phyloP scores from a whole-genome alignment of 768 basidiomycete species.

The Dentipellis fragilis region DNA sequence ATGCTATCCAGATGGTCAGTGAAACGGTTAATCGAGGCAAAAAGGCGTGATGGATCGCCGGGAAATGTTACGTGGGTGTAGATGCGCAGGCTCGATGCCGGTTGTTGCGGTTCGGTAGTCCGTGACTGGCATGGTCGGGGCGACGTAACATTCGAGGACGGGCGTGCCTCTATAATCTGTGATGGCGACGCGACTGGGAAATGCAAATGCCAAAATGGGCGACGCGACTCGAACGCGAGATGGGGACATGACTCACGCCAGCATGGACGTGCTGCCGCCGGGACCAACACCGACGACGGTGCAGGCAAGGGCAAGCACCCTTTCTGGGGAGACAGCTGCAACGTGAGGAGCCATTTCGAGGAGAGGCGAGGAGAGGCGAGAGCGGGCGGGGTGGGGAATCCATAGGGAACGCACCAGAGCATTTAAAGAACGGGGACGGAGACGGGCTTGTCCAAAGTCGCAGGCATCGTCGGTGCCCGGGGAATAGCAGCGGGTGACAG shows the following conservation, averaged over 20 bases:
- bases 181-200: constrained; percentile 31
- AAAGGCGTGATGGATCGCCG: not conserved
- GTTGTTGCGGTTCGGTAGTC: constrained; percentile 67
- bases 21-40: not conserved
- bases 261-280: constrained; percentile 72
- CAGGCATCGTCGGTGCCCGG: no score
- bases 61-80: constrained; percentile 29
- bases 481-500: no score
- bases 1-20: constrained; percentile 17
- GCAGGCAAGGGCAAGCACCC: constrained; percentile 49
- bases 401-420: not conserved
- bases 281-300: constrained; percentile 63
- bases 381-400: not conserved
- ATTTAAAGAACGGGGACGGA: not conserved
- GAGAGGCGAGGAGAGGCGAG: constrained; percentile 5
- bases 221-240: not conserved
- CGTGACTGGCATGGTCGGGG: constrained; percentile 56
- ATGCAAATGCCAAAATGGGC: not conserved
- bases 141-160: constrained; percentile 55
- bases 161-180: constrained; percentile 36
- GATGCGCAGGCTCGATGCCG: constrained; percentile 34
- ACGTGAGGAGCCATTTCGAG: constrained; percentile 16
- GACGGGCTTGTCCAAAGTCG: no score
- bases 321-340: constrained; percentile 25
- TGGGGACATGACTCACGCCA: constrained; percentile 47